Percentiles rank a stretch among this genome's conserved stretches.
Conservation (phyloP, 495 filamentous ascomycete genomes). For the Hypoxylon fuscum region DNA sequence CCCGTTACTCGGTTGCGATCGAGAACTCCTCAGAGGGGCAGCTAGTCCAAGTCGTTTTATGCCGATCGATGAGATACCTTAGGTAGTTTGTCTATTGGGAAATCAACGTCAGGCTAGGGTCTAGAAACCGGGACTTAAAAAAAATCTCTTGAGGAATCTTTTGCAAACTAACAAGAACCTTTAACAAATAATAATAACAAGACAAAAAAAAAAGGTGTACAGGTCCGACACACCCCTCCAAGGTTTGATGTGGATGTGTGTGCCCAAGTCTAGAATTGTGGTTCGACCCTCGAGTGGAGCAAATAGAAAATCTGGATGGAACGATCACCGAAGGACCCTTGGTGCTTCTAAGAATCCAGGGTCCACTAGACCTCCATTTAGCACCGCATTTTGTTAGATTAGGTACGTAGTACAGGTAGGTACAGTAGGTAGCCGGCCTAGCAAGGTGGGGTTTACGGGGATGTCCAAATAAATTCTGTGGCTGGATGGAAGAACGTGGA, state of each 20-base stretch:
- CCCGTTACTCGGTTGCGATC: conserved; percentile 18
- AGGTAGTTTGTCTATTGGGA: no score
- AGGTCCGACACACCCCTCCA: conserved; percentile 34
- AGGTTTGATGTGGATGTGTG: conserved; percentile 8
- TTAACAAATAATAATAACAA: neutral
- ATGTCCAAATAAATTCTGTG: no score
- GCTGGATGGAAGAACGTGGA: no score
- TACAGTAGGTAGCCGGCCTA: no score
- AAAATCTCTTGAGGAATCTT: neutral
- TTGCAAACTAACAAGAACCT: conserved; percentile 16
- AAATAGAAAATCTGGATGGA: conserved; percentile 38
- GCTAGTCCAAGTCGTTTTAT: neutral
- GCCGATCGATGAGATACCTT: conserved; percentile 8
- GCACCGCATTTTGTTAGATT: no score
- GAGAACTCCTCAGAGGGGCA: conserved; percentile 7
- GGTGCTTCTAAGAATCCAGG: conserved; percentile 15
- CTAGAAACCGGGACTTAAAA: neutral
- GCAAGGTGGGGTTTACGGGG: no score
- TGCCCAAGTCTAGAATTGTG: conserved; percentile 33
- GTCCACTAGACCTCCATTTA: neutral
- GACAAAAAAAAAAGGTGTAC: conserved; percentile 22
- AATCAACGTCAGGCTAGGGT: neutral
- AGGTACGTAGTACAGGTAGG: no score
- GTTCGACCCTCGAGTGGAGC: conserved; percentile 34
- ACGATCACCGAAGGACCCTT: conserved; percentile 40